A percentile compares a stretch with the other conserved stretches of the same genome.
phyloP scores from a whole-genome alignment of 441 rosid genomes.

The Gossypium laxum region DNA sequence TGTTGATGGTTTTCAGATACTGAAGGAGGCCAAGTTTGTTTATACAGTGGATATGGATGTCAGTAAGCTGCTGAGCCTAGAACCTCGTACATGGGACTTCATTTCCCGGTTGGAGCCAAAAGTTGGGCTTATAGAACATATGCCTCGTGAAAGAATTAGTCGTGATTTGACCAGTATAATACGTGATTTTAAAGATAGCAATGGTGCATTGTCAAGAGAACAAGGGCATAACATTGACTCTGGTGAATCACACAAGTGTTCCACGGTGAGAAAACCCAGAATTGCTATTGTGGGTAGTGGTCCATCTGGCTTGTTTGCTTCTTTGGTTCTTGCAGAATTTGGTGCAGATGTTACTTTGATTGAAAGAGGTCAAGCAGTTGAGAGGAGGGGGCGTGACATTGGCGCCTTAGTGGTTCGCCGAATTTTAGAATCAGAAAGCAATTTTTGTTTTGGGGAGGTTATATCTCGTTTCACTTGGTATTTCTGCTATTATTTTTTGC shows the following conservation, averaged over 20 bases:
- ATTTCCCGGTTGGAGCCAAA: constrained; percentile 59
- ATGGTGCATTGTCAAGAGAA: constrained; percentile 15
- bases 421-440: constrained; percentile 72
- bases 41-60: constrained; percentile 82
- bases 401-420: constrained; percentile 73
- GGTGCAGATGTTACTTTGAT: constrained; percentile 90
- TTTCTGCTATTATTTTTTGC: constrained; percentile 20
- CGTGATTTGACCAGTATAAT: constrained; percentile 55
- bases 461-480: constrained; percentile 29
- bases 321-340: constrained; percentile 82
- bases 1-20: constrained; percentile 31
- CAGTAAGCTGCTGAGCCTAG: constrained; percentile 51
- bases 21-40: constrained; percentile 81
- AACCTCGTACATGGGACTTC: constrained; percentile 81
- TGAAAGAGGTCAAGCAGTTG: constrained; percentile 92
- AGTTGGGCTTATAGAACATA: constrained; percentile 60
- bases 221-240: constrained; percentile 7
- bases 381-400: constrained; percentile 83
- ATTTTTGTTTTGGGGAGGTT: constrained; percentile 98
- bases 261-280: constrained; percentile 41
- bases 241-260: constrained; percentile 18
- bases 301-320: constrained; percentile 86
- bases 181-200: constrained; percentile 27
- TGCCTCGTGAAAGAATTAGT: constrained; percentile 28
- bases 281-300: constrained; percentile 83